Evolutionary conservation across 768 basidiomycete species (phyloP), one percentile per base, ranked within the genome.

Genomic region (Pleurotus giganteus): DNA sequence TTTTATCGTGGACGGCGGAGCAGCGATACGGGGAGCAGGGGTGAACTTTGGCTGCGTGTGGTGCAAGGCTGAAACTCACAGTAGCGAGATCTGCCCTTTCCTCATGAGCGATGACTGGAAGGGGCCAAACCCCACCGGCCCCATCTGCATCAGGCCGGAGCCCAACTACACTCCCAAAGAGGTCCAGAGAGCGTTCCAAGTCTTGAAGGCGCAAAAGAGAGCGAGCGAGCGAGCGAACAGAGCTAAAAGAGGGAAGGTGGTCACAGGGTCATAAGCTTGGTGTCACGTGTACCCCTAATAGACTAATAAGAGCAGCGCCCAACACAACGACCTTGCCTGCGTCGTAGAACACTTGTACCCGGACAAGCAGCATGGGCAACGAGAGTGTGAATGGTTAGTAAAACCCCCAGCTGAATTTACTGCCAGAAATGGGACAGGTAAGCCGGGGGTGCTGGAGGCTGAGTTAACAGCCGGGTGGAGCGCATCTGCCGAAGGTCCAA

Each of bases 41-140:
- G 15, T 12, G 5, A 1, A 7, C 4, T 28, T 50, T 7, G 47
- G 47, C 2, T 50, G 47, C 32, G 47, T 50, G 36, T 50, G 26
- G 21, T 50, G 47, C 47, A 50, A 50, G 47, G 15, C 47, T 0
- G 47, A 50, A 5, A 27, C 23, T 13, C 47, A 50, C 21, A 50
- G 29, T 8, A 26, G 21, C n/a, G 21, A 36, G 9, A 3, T 8
- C 4, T 50, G 47, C 47, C 26, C 47, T 4, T 21, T 50, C 34
- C 19, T 17, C 1, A 36, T 31, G 5, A 23, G 17, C 5, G 12
- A 15, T 3, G 47, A 50, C 21, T 50, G 47, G 32, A 32, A 32
- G 7, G 47, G 47, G 7, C 43, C 43, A 13, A 13, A 7, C 1
- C 43, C 23, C 4, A 24, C n/a, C 3, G 3, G 7, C 15, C 2